Evolutionary conservation across 2,329 filamentous ascomycete genomes (phyloP).

Genomic region (Macrophomina tecta): DNA sequence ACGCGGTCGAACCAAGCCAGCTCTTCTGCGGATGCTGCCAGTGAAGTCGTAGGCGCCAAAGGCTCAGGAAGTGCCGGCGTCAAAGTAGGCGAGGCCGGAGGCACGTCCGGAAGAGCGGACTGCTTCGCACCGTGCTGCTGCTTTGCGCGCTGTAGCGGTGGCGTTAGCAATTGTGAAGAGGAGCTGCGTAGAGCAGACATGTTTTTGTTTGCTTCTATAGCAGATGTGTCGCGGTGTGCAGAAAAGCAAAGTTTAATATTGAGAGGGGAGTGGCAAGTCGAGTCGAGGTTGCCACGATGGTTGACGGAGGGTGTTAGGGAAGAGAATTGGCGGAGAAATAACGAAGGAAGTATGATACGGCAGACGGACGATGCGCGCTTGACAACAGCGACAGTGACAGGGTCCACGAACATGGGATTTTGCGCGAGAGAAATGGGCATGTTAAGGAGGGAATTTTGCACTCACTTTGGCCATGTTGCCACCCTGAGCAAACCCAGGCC

Average conservation of each 20-base stretch:
- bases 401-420: too few species aligned
- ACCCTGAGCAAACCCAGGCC: conserved; percentile 39
- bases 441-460: background rate
- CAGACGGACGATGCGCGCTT: background rate
- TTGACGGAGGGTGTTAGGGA: too few species aligned
- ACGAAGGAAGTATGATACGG: background rate
- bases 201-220: too few species aligned
- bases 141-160: conserved; percentile 68
- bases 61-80: conserved; percentile 89
- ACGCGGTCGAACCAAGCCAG: conserved; percentile 93
- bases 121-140: conserved; percentile 68
- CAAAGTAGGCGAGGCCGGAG: conserved; percentile 80
- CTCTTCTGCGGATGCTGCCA: conserved; percentile 81
- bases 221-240: too few species aligned
- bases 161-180: background rate
- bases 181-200: background rate
- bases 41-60: conserved; percentile 74
- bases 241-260: too few species aligned
- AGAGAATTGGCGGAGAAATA: background rate
- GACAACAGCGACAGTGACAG: background rate
- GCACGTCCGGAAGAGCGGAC: conserved; percentile 60
- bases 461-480: conserved; percentile 42
- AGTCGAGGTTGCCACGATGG: too few species aligned
- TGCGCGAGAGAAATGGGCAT: too few species aligned
- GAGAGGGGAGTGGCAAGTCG: too few species aligned